Percentiles rank a stretch among this genome's conserved stretches.
Evolutionary conservation across 1,139 yeast species (phyloP).

Genomic region (Meyerozyma guilliermondii): DNA sequence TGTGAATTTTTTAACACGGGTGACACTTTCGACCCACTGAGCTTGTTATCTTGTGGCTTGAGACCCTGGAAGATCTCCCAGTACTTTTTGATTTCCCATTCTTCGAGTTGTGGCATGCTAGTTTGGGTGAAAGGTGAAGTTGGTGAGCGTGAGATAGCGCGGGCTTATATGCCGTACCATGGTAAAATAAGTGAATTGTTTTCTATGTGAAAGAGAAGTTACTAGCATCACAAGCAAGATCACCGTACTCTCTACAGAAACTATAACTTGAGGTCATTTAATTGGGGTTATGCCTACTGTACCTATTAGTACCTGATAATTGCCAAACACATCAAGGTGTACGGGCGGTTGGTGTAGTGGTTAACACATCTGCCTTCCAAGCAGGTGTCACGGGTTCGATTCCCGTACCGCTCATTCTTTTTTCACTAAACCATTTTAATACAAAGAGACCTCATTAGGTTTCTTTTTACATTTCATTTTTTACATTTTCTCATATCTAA

Average conservation of each 20-base stretch:
- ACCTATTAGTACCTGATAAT: no score
- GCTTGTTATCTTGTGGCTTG: conserved; percentile 70
- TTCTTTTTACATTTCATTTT: background rate
- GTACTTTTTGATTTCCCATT: conserved; percentile 92
- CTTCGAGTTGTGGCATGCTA: conserved; percentile 65
- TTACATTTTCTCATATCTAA: no score
- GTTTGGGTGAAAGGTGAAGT: background rate
- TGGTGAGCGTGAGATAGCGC: background rate
- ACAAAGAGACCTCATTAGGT: no score
- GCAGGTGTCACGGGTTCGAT: conserved; percentile 81
- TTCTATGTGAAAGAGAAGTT: no score
- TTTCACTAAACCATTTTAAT: no score
- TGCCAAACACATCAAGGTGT: background rate
- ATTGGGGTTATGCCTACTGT: no score
- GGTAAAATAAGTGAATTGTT: no score
- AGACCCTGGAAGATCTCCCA: conserved; percentile 96
- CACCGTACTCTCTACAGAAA: no score
- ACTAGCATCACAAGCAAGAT: no score
- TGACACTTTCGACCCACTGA: conserved; percentile 80
- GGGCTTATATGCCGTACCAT: no score
- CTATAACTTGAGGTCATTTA: no score
- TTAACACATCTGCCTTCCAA: conserved; percentile 65
- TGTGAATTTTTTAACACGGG: conserved; percentile 88
- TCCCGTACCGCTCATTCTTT: conserved; percentile 67
- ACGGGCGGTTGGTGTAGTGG: conserved; percentile 51